phyloP scores from a whole-genome alignment of 495 filamentous ascomycete genomes.

The Penicillium salamii region DNA sequence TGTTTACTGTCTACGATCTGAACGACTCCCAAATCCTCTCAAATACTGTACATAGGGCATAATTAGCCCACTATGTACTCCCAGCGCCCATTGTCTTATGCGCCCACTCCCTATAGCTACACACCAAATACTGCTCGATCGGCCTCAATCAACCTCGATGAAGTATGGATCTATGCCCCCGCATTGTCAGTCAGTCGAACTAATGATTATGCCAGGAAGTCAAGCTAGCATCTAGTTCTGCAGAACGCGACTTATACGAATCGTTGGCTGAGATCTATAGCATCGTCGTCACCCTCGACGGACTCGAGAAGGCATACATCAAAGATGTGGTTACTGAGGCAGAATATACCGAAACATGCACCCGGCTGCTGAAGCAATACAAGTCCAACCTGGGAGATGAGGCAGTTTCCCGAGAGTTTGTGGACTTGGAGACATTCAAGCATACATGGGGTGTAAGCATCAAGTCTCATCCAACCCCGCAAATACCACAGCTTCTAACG shows the following conservation, averaged over 20 bases:
- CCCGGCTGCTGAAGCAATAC: constrained; percentile 92
- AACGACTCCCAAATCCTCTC: neutral
- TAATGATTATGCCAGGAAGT: constrained; percentile 66
- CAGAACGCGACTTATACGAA: constrained; percentile 90
- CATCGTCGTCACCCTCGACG: constrained; percentile 93
- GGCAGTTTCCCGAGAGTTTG: constrained; percentile 76
- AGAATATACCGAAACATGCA: constrained; percentile 95
- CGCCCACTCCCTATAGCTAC: constrained; percentile 88
- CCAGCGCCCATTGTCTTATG: constrained; percentile 63
- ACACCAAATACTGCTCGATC: constrained; percentile 73
- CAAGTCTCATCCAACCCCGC: neutral
- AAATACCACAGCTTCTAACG: constrained; percentile 4
- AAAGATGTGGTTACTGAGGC: constrained; percentile 89
- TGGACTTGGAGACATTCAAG: constrained; percentile 92
- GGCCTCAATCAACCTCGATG: constrained; percentile 88
- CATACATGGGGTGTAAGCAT: constrained; percentile 77
- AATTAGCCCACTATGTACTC: constrained; percentile 36
- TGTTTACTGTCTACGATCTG: constrained; percentile 1
- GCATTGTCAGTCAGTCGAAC: constrained; percentile 8
- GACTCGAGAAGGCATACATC: constrained; percentile 93
- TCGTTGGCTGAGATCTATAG: constrained; percentile 96
- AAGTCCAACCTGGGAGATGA: constrained; percentile 89
- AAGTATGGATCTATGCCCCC: constrained; percentile 51
- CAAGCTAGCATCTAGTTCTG: constrained; percentile 78
- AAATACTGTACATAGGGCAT: neutral